Conservation (phyloP, 2,329 filamentous ascomycete genomes). For the Hypoxylon sp. region DNA sequence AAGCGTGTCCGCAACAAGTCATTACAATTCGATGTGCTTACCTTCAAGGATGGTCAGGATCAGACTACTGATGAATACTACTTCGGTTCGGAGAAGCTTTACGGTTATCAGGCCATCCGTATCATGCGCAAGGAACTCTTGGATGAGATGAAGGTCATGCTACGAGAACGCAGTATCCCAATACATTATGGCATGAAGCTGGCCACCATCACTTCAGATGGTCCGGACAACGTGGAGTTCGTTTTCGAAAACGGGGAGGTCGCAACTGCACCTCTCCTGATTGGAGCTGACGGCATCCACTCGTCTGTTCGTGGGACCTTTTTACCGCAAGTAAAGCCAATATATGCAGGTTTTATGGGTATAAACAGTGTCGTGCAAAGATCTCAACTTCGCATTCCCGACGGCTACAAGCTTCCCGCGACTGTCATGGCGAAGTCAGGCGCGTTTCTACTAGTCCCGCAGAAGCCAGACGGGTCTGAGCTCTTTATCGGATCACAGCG, state of each 20-base stretch:
- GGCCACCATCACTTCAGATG: conserved; percentile 59
- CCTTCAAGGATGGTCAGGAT: conserved; percentile 59
- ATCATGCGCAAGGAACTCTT: conserved; percentile 69
- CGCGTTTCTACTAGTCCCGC: conserved; percentile 66
- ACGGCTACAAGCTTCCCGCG: conserved; percentile 59
- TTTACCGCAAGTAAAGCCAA: conserved; percentile 63
- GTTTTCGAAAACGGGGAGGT: conserved; percentile 63
- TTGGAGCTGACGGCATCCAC: conserved; percentile 74
- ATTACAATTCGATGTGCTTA: conserved; percentile 66
- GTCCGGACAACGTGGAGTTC: conserved; percentile 59
- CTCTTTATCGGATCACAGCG: conserved; percentile 44
- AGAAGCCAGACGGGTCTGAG: conserved; percentile 64
- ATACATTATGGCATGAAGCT: conserved; percentile 66
- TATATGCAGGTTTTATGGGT: conserved; percentile 60
- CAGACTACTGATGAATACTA: conserved; percentile 60
- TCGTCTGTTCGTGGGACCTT: conserved; percentile 68
- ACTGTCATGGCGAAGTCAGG: conserved; percentile 61
- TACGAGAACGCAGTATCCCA: conserved; percentile 58
- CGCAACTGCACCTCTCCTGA: conserved; percentile 60
- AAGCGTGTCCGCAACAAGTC: conserved; percentile 60
- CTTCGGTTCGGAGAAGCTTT: conserved; percentile 63
- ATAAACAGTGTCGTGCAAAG: conserved; percentile 60
- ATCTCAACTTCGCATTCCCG: conserved; percentile 55
- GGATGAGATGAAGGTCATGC: conserved; percentile 60
- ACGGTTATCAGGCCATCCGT: conserved; percentile 68